These are phyloP conservation scores for Aspergillus sp. DNA, from an alignment of 2,329 filamentous ascomycete genomes.

Conservation along the genomic window DNA sequence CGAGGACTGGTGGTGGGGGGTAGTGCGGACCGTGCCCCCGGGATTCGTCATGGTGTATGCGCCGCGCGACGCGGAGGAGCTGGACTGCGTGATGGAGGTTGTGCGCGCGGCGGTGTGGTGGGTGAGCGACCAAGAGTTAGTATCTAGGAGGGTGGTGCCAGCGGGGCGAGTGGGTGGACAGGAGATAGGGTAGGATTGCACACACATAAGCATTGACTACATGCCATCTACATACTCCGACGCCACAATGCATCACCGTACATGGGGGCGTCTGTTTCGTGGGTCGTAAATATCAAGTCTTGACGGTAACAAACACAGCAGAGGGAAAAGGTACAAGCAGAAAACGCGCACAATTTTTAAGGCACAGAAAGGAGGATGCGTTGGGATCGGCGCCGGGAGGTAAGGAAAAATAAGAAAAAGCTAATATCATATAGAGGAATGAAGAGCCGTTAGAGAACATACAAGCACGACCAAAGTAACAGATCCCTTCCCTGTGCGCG, in stretches of 20 bases:
- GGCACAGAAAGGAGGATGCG: constrained; percentile 23
- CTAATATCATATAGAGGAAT: constrained; percentile 44
- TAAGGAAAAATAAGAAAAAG: constrained; percentile 34
- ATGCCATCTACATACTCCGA: constrained; percentile 9
- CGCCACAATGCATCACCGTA: not conserved
- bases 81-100: constrained; percentile 66
- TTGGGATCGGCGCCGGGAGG: constrained; percentile 31
- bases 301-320: constrained; percentile 12
- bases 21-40: constrained; percentile 64
- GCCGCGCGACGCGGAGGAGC: constrained; percentile 66
- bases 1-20: constrained; percentile 61
- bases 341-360: constrained; percentile 28
- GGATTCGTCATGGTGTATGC: constrained; percentile 84
- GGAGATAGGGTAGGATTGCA: not conserved
- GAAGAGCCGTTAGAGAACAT: constrained; percentile 37
- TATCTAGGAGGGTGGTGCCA: not conserved
- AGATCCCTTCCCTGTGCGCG: constrained; percentile 30
- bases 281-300: constrained; percentile 16
- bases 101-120: constrained; percentile 75
- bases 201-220: not conserved
- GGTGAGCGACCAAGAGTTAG: constrained; percentile 20
- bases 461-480: constrained; percentile 32
- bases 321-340: constrained; percentile 2
- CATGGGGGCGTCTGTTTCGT: constrained; percentile 7
- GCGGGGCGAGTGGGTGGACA: not conserved